Base-by-base conservation (phyloP, 768 basidiomycete genomes). In the Dictyophora rubrovolvata region DNA sequence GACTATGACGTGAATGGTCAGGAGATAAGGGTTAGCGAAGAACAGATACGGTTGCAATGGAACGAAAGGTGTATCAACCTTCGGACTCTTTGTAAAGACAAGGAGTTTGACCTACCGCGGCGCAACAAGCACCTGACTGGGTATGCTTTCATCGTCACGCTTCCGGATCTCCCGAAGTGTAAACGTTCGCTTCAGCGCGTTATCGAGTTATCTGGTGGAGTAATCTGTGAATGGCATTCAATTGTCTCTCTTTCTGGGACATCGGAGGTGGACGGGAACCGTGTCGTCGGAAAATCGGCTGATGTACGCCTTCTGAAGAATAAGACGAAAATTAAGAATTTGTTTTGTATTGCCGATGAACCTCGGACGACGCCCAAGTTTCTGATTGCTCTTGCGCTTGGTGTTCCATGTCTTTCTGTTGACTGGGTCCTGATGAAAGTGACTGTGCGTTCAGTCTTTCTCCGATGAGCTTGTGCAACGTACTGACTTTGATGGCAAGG, bases 301-400 rank as follows among this genome's bases (percentile, higher is more conserved):
- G 80, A 86, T 35, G 34, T 61, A 17, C 48, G 34, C 17, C 18
- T 50, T 12, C 75, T 82, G 28, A 66, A 70, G 37, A 79, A 77
- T 70, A 72, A 73, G 35, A 60, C 67, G n/a, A 72, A 74, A 28
- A 70, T 82, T 37, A 68, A 79, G 16, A 77, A 79, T 14, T 74
- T 86, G 21, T 88, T 89, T 69, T 73, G 90, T 46, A 61, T 90
- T 16, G 80, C 87, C 0, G 84, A 89, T 62, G 79, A 83, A 14
- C 68, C 77, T 9, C 81, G 77, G 63, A 79, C 82, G 59, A 93
- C 89, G 63, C 80, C 86, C 10, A 94, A 93, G 69, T 92, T 80
- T 65, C 74, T 95, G 55, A 77, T 85, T 2, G 88, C 91, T 6
- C 78, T 97, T 35, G 91, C 89, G 0, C 73, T 93, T 46, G 93